These are phyloP conservation scores for Marchantia polymorpha DNA, from an alignment of 225 moss, liverwort and hornwort species.

Conservation along the genomic window DNA sequence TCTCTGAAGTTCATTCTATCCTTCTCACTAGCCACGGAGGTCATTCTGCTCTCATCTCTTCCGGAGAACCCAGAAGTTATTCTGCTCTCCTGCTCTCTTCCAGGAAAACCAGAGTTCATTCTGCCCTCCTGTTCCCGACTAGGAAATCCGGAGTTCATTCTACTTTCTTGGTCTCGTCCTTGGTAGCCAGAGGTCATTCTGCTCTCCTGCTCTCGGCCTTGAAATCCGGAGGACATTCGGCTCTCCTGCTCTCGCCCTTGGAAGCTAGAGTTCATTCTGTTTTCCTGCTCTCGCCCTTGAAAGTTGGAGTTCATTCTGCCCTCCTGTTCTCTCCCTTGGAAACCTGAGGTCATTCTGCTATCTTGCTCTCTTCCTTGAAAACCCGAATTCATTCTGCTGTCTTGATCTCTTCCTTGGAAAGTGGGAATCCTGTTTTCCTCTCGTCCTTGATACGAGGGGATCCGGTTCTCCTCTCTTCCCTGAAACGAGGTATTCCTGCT, in stretches of 20 bases:
- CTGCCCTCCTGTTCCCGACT: conserved; percentile 69
- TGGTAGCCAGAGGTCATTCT: conserved; percentile 53
- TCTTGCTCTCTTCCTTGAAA: conserved; percentile 37
- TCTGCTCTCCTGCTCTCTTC: conserved; percentile 41
- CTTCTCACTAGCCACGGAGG: conserved; percentile 52
- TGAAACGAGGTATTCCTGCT: conserved; percentile 12
- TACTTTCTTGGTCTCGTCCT: conserved; percentile 76
- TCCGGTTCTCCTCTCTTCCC: conserved; percentile 22
- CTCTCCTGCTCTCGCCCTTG: conserved; percentile 68
- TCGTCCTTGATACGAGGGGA: conserved; percentile 9
- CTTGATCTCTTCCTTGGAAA: conserved; percentile 17
- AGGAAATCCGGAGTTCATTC: conserved; percentile 48
- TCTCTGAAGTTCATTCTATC: conserved; percentile 59
- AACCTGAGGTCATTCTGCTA: conserved; percentile 50
- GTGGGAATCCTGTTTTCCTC: conserved; percentile 11
- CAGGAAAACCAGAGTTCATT: conserved; percentile 43
- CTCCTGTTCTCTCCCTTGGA: conserved; percentile 62
- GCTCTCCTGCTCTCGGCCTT: conserved; percentile 61
- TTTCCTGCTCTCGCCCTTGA: conserved; percentile 63
- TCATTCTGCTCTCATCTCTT: conserved; percentile 67
- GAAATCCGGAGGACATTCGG: conserved; percentile 47
- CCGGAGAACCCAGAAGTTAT: conserved; percentile 52
- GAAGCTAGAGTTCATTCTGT: conserved; percentile 47
- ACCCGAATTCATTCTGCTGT: conserved; percentile 5
- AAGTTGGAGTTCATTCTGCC: conserved; percentile 49